A percentile compares a stretch with the other conserved stretches of the same genome.
These are phyloP conservation scores for Glaciozyma martinii DNA, from an alignment of 768 basidiomycete species.

Conservation along the genomic window DNA sequence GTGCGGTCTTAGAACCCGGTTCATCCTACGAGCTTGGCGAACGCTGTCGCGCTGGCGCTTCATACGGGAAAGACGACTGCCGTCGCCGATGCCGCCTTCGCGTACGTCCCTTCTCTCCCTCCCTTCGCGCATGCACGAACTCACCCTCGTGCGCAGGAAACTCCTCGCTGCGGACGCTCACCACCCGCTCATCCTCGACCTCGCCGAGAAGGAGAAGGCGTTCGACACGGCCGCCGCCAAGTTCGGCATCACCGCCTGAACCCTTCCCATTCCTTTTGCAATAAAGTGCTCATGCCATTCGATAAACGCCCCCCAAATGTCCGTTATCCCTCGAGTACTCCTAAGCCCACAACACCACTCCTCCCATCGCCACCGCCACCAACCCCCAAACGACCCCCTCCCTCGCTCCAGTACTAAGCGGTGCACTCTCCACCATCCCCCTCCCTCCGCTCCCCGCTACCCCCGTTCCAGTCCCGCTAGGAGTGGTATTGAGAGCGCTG, in stretches of 20 bases:
- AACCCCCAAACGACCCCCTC: no score
- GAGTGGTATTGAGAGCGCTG: background rate
- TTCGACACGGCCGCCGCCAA: conserved; percentile 43
- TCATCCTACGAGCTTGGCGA: conserved; percentile 32
- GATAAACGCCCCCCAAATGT: no score
- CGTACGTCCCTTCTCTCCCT: conserved; percentile 16
- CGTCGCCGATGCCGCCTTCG: conserved; percentile 11
- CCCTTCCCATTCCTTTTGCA: no score
- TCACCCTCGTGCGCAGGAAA: conserved; percentile 27
- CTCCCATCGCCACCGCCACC: no score
- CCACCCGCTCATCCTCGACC: conserved; percentile 40
- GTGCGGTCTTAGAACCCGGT: conserved; percentile 24
- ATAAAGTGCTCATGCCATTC: no score
- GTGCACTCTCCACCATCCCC: no score
- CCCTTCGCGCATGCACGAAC: background rate
- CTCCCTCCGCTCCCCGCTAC: no score
- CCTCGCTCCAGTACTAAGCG: no score
- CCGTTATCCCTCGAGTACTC: no score
- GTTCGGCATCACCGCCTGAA: conserved; percentile 22
- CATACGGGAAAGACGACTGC: conserved; percentile 27
- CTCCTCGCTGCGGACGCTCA: conserved; percentile 34
- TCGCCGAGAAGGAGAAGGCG: conserved; percentile 37
- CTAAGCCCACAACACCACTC: no score
- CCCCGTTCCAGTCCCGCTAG: no score
- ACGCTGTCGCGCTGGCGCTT: conserved; percentile 28